Evolutionary conservation across 2,329 filamentous ascomycete genomes (phyloP), one percentile per base, ranked within the genome.

Genomic region (Diplodia mutila): DNA sequence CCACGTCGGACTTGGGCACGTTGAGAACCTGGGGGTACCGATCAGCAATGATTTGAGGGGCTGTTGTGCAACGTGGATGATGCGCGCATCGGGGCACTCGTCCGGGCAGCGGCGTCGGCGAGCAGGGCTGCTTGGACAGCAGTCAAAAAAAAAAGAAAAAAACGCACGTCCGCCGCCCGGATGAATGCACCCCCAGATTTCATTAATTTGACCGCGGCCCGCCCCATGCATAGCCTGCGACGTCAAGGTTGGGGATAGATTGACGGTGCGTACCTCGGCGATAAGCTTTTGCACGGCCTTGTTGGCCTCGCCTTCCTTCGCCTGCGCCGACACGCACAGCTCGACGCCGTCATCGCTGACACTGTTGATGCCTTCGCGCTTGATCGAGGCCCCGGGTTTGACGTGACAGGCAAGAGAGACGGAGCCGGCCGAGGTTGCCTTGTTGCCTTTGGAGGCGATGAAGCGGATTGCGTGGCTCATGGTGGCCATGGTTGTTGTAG

Each of bases 231-330:
- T n/a, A 42, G 18, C 18, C 55, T 23, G 27, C 21, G 21, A 32
- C 29, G 29, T 21, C 37, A 4, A 52, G 16, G 61, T 39, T 46
- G 27, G 49, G 52, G n/a, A 49, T 34, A 46, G 39, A 61, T 54
- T 29, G 32, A 34, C 1, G 27, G 12, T 8, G 49, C 78, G 70
- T 72, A 88, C 87, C 73, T 87, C 80, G 70, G 89, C 89, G 66
- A 93, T 79, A 4, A 92, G 78, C 46, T 85, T 81, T 59, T 87
- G 79, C 2, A 91, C 87, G 4, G 90, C 89, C 73, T 85, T 86
- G 74, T 92, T 92, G 5, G 90, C 87, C 74, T 91, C 88, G 16
- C 89, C 89, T 16, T 91, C 88, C 69, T 85, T 83, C 12, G 90
- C 84, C 70, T 85, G 88, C 0, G 89, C 89, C 0, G 89, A 79